phyloP scores from a whole-genome alignment of 306 rosid species.

The Cucurbita moschata region DNA sequence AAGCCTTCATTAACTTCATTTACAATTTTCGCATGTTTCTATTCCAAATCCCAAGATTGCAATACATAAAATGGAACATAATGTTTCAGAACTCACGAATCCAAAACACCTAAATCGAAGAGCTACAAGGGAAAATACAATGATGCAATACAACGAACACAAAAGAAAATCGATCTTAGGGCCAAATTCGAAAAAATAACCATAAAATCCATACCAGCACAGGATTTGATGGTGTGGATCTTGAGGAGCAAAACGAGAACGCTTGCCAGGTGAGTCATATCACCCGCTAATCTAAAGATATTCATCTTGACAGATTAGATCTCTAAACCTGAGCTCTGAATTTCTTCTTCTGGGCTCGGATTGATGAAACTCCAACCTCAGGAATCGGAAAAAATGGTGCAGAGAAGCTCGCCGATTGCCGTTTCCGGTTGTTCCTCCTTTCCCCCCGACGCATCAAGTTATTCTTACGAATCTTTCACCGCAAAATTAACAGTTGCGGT shows the following conservation, averaged over 20 bases:
- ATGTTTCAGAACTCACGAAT: background rate
- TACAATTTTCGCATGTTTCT: background rate
- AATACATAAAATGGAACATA: background rate
- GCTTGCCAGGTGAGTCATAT: slow-evolving; percentile 61
- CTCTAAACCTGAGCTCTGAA: background rate
- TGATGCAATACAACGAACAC: background rate
- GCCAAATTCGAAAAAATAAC: background rate
- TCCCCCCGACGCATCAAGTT: background rate
- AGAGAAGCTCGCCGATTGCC: slow-evolving; percentile 3
- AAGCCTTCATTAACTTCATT: background rate
- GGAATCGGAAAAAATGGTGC: background rate
- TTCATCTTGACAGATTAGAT: slow-evolving; percentile 27
- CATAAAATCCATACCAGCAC: slow-evolving; percentile 31
- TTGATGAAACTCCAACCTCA: background rate
- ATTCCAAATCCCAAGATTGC: background rate
- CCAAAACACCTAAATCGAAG: background rate
- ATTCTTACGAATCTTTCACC: background rate
- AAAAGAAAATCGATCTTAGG: background rate
- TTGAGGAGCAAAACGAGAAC: slow-evolving; percentile 66
- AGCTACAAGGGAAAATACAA: background rate
- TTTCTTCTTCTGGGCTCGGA: background rate
- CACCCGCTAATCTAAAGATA: slow-evolving; percentile 57
- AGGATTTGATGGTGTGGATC: slow-evolving; percentile 72
- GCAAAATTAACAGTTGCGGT: background rate
- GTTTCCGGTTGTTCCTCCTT: background rate